Base-by-base conservation (phyloP, 2,329 filamentous ascomycete genomes). In the Xylaria arbuscula region DNA sequence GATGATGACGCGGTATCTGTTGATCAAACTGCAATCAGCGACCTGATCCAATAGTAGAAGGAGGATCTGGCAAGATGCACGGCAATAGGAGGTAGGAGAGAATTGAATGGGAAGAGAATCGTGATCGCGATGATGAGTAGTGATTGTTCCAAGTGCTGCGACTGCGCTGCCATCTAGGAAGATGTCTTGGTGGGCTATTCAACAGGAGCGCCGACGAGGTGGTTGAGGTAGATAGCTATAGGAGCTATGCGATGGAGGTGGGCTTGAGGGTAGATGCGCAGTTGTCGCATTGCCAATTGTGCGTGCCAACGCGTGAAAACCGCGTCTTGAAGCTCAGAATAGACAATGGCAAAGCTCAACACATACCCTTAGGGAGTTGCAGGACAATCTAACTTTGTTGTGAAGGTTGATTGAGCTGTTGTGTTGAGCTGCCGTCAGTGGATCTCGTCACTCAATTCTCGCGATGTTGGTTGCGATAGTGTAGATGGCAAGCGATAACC, bases 271-370 rank as follows among this genome's bases (percentile, higher is more conserved):
- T 59, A 58, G 73, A 75, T 72, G 76, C 62, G 68, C 51, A 60
- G 40, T 61, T 73, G 77, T 79, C 79, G 80, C 79, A 81, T 80
- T 75, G 62, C 76, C 78, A 78, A 83, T 83, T 83, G 82, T 75
- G 68, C 54, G 34, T 65, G 75, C 72, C 72, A 72, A 75, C 70
- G 73, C 72, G 73, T 73, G 50, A 70, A 74, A 79, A 80, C 73
- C 71, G 73, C 67, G 68, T 73, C 73, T 77, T 77, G 75, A 81
- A 83, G 77, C 77, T 79, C 66, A 56, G 62, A 81, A 79, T 76
- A 19, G 68, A 67, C 36, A 48, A 62, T 65, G 70, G 32, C 57
- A 68, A 65, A 73, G 51, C 19, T 38, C 68, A 66, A 76, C 76
- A 76, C 82, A 77, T 81, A 83, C 82, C 77, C 80, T 76, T 70